phyloP scores from a whole-genome alignment of 2,329 filamentous ascomycete genomes.

The Nigrospora osmanthi region DNA sequence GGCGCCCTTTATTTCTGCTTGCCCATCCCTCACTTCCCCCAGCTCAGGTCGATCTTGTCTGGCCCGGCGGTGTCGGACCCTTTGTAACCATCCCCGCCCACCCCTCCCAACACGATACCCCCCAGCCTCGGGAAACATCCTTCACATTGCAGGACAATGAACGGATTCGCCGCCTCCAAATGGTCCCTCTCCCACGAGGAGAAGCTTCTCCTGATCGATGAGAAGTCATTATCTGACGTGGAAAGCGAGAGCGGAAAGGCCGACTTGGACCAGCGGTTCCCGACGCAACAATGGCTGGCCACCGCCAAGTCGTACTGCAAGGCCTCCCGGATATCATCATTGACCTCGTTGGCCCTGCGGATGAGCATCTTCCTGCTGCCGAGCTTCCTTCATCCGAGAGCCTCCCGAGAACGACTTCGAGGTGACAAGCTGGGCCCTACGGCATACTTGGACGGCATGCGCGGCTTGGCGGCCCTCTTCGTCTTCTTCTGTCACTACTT shows the following conservation, averaged over 20 bases:
- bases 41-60: too few species aligned
- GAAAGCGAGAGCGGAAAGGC: slow-evolving; percentile 32
- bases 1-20: too few species aligned
- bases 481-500: slow-evolving; percentile 51
- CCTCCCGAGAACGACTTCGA: slow-evolving; percentile 31
- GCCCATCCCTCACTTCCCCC: too few species aligned
- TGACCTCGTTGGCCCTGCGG: slow-evolving; percentile 28
- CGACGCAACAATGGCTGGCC: slow-evolving; percentile 22
- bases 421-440: slow-evolving; percentile 39
- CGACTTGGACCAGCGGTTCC: slow-evolving; percentile 27
- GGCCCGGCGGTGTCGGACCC: too few species aligned
- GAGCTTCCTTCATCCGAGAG: slow-evolving; percentile 40
- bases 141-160: slow-evolving; percentile 26
- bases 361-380: slow-evolving; percentile 39
- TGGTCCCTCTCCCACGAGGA: slow-evolving; percentile 32
- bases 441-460: slow-evolving; percentile 50
- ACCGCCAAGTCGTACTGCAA: slow-evolving; percentile 19
- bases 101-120: too few species aligned
- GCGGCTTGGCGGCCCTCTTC: slow-evolving; percentile 45
- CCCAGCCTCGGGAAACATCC: not conserved
- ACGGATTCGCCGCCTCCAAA: slow-evolving; percentile 25
- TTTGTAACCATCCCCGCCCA: too few species aligned
- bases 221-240: slow-evolving; percentile 32
- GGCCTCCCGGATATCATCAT: slow-evolving; percentile 22
- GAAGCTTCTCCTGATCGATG: slow-evolving; percentile 35